Percentiles rank a stretch among this genome's conserved stretches.
Conservation (phyloP, 2,329 filamentous ascomycete species). For the Phaeosphaeriaceae sp. region DNA sequence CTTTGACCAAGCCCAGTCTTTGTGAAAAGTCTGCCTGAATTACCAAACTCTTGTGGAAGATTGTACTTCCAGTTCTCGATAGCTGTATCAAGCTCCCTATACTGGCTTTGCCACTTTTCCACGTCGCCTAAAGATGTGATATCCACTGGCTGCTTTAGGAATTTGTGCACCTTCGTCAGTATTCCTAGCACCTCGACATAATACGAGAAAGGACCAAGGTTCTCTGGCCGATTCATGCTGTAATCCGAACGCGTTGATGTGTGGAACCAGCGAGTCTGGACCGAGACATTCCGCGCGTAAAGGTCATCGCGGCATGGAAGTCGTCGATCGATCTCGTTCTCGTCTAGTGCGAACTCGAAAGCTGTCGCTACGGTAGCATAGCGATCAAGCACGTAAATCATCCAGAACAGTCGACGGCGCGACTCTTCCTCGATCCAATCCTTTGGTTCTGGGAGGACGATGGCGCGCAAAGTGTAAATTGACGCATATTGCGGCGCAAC, state of each 20-base stretch:
- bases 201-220: constrained; percentile 86
- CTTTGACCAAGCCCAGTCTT: constrained; percentile 68
- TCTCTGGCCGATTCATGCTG: constrained; percentile 74
- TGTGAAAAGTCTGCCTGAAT: constrained; percentile 79
- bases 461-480: constrained; percentile 87
- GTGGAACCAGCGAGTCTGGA: constrained; percentile 84
- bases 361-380: constrained; percentile 91
- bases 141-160: constrained; percentile 87
- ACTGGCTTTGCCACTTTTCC: constrained; percentile 87
- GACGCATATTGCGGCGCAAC: constrained; percentile 82
- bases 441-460: constrained; percentile 81
- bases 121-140: constrained; percentile 86
- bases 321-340: constrained; percentile 87
- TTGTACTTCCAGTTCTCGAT: constrained; percentile 85
- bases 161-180: constrained; percentile 85
- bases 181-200: constrained; percentile 91
- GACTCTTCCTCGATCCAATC: constrained; percentile 92
- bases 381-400: constrained; percentile 88
- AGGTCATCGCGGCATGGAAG: constrained; percentile 88
- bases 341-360: constrained; percentile 88
- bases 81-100: constrained; percentile 82
- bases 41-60: constrained; percentile 82
- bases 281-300: constrained; percentile 82
- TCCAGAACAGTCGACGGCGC: constrained; percentile 86
- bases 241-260: constrained; percentile 62